Conservation (phyloP, 2,329 filamentous ascomycete genomes). For the Ascochyta fabae region DNA sequence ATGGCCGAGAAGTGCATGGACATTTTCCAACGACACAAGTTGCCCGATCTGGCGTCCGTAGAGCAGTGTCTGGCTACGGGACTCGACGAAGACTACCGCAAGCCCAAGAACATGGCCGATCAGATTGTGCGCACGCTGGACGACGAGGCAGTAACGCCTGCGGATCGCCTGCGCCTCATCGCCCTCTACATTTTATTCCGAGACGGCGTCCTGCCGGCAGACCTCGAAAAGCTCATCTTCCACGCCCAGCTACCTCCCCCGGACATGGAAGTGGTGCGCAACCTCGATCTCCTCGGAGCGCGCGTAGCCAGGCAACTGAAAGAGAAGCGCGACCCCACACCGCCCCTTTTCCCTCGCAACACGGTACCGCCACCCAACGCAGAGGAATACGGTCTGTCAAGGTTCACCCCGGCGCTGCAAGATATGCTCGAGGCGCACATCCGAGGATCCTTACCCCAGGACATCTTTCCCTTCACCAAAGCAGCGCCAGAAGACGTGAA, state of each 20-base stretch:
- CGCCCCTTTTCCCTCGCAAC: constrained; percentile 76
- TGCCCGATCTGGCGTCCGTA: constrained; percentile 83
- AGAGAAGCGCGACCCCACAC: constrained; percentile 70
- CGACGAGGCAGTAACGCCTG: constrained; percentile 73
- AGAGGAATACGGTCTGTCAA: constrained; percentile 83
- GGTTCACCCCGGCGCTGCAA: constrained; percentile 83
- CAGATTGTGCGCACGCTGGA: constrained; percentile 88
- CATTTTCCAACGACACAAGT: constrained; percentile 81
- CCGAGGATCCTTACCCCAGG: constrained; percentile 51
- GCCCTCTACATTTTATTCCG: constrained; percentile 85
- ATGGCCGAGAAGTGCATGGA: constrained; percentile 99
- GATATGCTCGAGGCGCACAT: constrained; percentile 77
- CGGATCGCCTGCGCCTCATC: constrained; percentile 84
- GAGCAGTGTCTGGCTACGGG: constrained; percentile 88
- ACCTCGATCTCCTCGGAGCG: constrained; percentile 82
- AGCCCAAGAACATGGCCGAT: constrained; percentile 87
- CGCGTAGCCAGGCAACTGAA: constrained; percentile 76
- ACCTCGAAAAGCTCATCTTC: constrained; percentile 81
- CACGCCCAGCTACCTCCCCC: constrained; percentile 80
- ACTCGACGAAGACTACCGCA: constrained; percentile 88
- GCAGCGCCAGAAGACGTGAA: constrained; percentile 67
- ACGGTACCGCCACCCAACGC: constrained; percentile 58
- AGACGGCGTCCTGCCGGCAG: constrained; percentile 82
- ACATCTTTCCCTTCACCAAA: constrained; percentile 57
- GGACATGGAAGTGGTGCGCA: constrained; percentile 75